Evolutionary conservation across 1,284 basidiomycete genomes (phyloP).

Genomic region (Cutaneotrichosporon spelunceum): DNA sequence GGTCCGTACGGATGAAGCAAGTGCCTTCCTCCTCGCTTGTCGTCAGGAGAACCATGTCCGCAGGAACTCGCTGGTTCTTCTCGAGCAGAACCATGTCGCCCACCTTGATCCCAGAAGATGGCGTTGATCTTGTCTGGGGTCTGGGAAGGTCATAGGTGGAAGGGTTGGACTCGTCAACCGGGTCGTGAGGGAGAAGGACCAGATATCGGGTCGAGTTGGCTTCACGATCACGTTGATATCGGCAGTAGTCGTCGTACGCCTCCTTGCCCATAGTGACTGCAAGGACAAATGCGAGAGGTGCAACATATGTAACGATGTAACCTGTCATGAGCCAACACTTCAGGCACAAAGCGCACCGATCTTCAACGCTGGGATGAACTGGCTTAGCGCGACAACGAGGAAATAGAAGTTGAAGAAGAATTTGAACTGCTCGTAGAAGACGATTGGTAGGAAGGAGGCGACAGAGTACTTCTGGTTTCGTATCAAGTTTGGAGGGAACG

Average conservation of each 20-base stretch:
- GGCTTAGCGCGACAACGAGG: slow-evolving; percentile 89
- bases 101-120: slow-evolving; percentile 83
- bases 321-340: slow-evolving; percentile 56
- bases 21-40: slow-evolving; percentile 79
- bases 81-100: slow-evolving; percentile 89
- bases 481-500: slow-evolving; percentile 71
- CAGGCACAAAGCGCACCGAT: slow-evolving; percentile 64
- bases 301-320: slow-evolving; percentile 93
- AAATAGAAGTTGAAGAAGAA: slow-evolving; percentile 99
- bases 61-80: slow-evolving; percentile 96
- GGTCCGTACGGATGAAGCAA: slow-evolving; percentile 96
- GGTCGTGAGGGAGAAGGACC: slow-evolving; percentile 61
- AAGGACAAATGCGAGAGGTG: slow-evolving; percentile 91
- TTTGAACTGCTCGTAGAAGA: slow-evolving; percentile 99
- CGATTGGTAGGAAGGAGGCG: slow-evolving; percentile 89
- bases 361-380: slow-evolving; percentile 93
- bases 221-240: slow-evolving; percentile 84
- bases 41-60: slow-evolving; percentile 84
- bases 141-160: slow-evolving; percentile 27
- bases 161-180: slow-evolving; percentile 24
- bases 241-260: slow-evolving; percentile 95
- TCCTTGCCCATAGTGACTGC: slow-evolving; percentile 97
- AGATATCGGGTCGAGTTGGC: slow-evolving; percentile 92
- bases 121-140: slow-evolving; percentile 61
- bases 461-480: slow-evolving; percentile 98